Base-by-base conservation (phyloP, 2,329 filamentous ascomycete genomes). In the Calonectria pseudoturangicola region DNA sequence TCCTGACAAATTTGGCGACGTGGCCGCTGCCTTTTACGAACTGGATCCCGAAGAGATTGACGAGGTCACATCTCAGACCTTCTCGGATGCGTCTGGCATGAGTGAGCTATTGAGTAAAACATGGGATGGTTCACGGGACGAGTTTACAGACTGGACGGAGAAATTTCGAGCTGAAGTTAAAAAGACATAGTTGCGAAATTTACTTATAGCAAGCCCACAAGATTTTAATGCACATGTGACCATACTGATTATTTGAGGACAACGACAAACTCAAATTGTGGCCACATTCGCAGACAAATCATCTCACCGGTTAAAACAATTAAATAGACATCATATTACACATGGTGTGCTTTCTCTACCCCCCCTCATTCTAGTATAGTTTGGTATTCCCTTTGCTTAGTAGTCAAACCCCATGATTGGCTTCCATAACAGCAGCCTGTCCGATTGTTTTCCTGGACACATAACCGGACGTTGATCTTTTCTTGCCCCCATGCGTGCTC, bases 131-230 rank as follows among this genome's bases (percentile, higher is more conserved):
- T 84, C 89, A 58, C 87, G 90, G 21, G 95, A 98, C 79, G 94
- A 93, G 79, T 98, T 97, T 80, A 93, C 92, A 0, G 87, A 89
- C 18, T 98, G 95, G 95, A 91, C 89, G n/a, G 87, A 85, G 13
- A 89, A 88, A 74, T 92, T 91, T 75, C 87, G 88, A 79, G 79
- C 82, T 39, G 87, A 89, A 75, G 87, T 91, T 16, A 89, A 87
- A 74, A 89, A 88, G 79, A 25, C 67, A 0, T 77, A 72, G 39
- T 39, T 2, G 36, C 16, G 12, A 5, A 41, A 18, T 60, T 18
- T 41, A 70, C 25, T 43, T 13, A 60, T 4, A 16, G 9, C 7
- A 45, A 12, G 16, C 4, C 6, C 4, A 3, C 0, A n/a, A 4
- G 27, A 12, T 41, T 21, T 9, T 36, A 3, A n/a, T 9, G 18